These are phyloP conservation scores for Microcos paniculata DNA, from an alignment of 345 rosid species.

Conservation along the genomic window DNA sequence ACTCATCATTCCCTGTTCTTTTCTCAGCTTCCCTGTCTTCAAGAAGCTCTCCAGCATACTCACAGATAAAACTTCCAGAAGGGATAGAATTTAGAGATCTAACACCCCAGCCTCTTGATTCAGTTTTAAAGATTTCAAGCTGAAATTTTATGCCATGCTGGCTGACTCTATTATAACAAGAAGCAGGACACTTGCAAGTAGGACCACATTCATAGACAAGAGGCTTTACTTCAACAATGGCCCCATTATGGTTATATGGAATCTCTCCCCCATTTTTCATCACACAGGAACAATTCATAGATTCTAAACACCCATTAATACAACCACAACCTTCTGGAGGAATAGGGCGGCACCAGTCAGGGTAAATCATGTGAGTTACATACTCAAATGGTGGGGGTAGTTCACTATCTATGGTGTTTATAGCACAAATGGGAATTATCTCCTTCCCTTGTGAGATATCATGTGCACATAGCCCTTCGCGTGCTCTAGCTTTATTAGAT, in stretches of 20 bases:
- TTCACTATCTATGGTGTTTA: conserved; percentile 69
- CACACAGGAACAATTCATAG: conserved; percentile 51
- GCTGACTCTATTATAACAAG: conserved; percentile 72
- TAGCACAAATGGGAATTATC: conserved; percentile 59
- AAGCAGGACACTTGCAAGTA: conserved; percentile 68
- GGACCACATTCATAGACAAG: conserved; percentile 88
- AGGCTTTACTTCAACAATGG: conserved; percentile 58
- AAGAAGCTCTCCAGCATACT: conserved; percentile 82
- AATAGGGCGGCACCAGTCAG: conserved; percentile 45
- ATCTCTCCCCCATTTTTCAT: conserved; percentile 70
- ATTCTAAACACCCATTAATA: conserved; percentile 47
- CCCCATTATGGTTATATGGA: conserved; percentile 77
- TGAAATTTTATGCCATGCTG: conserved; percentile 72
- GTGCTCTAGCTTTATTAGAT: conserved; percentile 39
- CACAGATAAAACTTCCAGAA: too few species aligned
- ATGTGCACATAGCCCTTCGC: conserved; percentile 59
- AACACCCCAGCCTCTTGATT: conserved; percentile 89
- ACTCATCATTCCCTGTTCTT: conserved; percentile 71
- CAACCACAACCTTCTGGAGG: conserved; percentile 66
- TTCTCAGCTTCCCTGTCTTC: conserved; percentile 72
- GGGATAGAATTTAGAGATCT: conserved; percentile 70
- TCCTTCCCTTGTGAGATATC: conserved; percentile 78
- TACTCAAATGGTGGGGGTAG: conserved; percentile 68
- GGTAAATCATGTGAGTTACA: conserved; percentile 50
- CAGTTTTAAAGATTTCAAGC: conserved; percentile 84